Conservation (phyloP, 257 asterid genomes). For the Mitragyna speciosa region DNA sequence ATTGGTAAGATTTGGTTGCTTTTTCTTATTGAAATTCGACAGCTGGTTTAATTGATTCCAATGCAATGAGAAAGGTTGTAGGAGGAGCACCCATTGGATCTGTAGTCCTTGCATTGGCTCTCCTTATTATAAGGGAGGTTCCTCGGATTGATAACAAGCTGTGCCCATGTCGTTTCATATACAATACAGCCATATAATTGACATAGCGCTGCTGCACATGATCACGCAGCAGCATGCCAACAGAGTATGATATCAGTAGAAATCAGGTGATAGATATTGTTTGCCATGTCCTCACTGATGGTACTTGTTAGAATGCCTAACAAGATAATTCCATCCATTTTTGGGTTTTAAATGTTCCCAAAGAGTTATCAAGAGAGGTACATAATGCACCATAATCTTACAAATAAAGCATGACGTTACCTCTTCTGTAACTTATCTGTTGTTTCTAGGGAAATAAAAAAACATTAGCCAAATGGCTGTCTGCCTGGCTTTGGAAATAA, state of each 20-base stretch:
- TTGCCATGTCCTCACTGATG: neutral
- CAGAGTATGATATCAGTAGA: neutral
- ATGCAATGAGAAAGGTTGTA: neutral
- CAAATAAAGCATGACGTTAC: neutral
- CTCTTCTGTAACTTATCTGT: neutral
- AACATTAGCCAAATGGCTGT: neutral
- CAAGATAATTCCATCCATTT: neutral
- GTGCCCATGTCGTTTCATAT: neutral
- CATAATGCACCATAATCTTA: neutral
- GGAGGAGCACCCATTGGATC: neutral
- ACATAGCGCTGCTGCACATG: conserved; percentile 2
- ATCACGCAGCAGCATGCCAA: conserved; percentile 7
- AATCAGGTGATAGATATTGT: neutral
- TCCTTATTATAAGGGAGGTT: neutral
- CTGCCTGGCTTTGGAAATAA: neutral
- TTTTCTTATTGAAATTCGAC: conserved; percentile 14
- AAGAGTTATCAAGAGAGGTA: neutral
- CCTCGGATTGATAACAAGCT: neutral
- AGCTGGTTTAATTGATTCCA: conserved; percentile 17
- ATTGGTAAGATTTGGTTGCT: conserved; percentile 20
- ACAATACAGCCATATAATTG: neutral
- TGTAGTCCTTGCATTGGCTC: neutral
- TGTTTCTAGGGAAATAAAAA: neutral
- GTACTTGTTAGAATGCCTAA: neutral
- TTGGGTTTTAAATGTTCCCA: neutral